Percentiles rank a stretch among this genome's conserved stretches.
Conservation (phyloP, 148 eudicot species). For the Tetragonia tetragonoides region DNA sequence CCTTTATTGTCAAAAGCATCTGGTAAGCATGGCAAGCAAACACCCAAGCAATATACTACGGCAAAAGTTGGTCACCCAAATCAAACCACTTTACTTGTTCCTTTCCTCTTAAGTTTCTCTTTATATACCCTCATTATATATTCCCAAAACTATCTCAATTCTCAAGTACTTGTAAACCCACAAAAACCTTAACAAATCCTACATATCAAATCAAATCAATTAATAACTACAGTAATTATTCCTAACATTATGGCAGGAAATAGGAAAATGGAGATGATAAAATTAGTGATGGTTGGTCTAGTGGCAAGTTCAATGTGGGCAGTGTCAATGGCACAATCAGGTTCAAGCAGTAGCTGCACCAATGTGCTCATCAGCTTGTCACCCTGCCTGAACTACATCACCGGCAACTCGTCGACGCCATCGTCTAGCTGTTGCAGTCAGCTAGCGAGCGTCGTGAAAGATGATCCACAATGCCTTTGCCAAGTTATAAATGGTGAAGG, state of each 20-base stretch:
- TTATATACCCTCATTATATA: conserved; percentile 16
- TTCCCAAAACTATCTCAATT: not conserved
- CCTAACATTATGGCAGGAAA: not conserved
- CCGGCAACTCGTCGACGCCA: conserved; percentile 37
- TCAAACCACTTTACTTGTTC: conserved; percentile 33
- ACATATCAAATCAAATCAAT: not conserved
- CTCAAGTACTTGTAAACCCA: not conserved
- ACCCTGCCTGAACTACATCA: conserved; percentile 42
- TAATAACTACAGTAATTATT: not conserved
- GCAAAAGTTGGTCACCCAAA: conserved; percentile 27
- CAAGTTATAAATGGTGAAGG: conserved; percentile 38
- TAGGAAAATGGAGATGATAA: conserved; percentile 19
- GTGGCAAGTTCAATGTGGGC: conserved; percentile 24
- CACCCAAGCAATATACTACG: not conserved
- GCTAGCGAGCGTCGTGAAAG: conserved; percentile 29
- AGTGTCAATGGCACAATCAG: conserved; percentile 19
- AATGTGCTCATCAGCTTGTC: conserved; percentile 32
- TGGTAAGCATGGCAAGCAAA: not conserved
- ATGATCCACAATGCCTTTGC: conserved; percentile 42
- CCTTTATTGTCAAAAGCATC: conserved; percentile 12
- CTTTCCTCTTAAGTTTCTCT: conserved; percentile 19
- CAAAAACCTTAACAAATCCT: not conserved
- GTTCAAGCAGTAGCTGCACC: conserved; percentile 27
- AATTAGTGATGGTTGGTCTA: conserved; percentile 6
- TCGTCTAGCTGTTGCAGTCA: conserved; percentile 36